Evolutionary conservation across 129 eudicot species (phyloP), one percentile per base, ranked within the genome.

Genomic region (Artemisia annua): DNA sequence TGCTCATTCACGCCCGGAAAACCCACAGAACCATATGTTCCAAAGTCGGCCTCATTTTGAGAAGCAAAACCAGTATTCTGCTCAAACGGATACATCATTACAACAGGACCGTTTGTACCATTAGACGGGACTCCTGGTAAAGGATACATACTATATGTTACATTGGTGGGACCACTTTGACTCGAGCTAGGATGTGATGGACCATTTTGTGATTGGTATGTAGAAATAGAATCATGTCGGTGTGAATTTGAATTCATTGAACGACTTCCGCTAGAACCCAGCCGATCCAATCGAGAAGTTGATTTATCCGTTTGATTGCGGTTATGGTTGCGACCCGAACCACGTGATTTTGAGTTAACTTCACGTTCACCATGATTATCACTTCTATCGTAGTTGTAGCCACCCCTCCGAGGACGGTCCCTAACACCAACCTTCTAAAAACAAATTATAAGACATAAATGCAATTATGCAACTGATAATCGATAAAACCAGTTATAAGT

Each of bases 61-160:
- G 90, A 75, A 80, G 76, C 86, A 81, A 80, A 83, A 46, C 84
- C 83, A 5, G 78, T 50, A 70, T 85, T 85, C 43, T 90, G 91
- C 30, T 94, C 96, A 76, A 68, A 88, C 10, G 99, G 93, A 88
- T 90, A 90, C 52, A 88, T 67, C 96, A 88, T 87, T 28, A 87
- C 83, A 24, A 90, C 83, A n/a, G 86, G 89, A 63, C 60, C 83
- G 24, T 69, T 73, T 58, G 88, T 80, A 7, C 97, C 99, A 69
- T 83, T 90, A 4, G 93, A 52, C 28, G 88, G 65, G 69, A 81
- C 63, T 58, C 96, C 97, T 59, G 86, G 81, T 50, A 83, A 66
- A 35, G 82, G 82, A 71, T 86, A 88, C 96, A 90, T 90, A 60
- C 83, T 81, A 72, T 94, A 86, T 3, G 85, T 77, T 67, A 85